These are phyloP conservation scores for Senna tora DNA, from an alignment of 306 rosid genomes.

Conservation along the genomic window DNA sequence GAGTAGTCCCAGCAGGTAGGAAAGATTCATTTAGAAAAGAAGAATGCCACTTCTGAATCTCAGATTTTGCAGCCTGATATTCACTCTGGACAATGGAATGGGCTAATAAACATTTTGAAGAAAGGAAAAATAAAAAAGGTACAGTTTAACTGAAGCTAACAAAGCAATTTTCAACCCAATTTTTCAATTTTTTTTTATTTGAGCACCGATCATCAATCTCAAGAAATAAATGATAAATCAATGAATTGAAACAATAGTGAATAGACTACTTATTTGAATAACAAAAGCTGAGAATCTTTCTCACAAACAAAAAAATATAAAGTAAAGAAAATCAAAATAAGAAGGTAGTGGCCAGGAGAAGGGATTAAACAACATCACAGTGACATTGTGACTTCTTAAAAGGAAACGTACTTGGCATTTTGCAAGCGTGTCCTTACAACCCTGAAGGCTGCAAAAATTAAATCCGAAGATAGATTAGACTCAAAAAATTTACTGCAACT, in stretches of 20 bases:
- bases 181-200: too few relatives aligned
- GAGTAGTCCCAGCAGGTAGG: slow-evolving; percentile 68
- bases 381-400: not conserved
- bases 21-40: slow-evolving; percentile 72
- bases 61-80: slow-evolving; percentile 76
- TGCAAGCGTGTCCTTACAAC: slow-evolving; percentile 69
- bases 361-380: slow-evolving; percentile 21
- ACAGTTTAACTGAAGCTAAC: slow-evolving; percentile 4
- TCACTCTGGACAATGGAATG: slow-evolving; percentile 61
- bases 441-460: slow-evolving; percentile 71
- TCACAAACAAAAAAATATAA: not conserved
- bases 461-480: slow-evolving; percentile 18
- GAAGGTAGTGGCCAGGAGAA: slow-evolving; percentile 12
- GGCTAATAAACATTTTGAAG: slow-evolving; percentile 19
- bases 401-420: slow-evolving; percentile 73
- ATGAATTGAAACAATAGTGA: slow-evolving; percentile 4
- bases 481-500: slow-evolving; percentile 21
- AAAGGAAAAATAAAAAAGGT: slow-evolving; percentile 8
- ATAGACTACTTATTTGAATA: not conserved
- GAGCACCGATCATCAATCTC: slow-evolving; percentile 9
- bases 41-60: slow-evolving; percentile 88
- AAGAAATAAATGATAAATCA: not conserved
- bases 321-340: not conserved
- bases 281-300: slow-evolving; percentile 18
- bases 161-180: not conserved